Percentiles rank a stretch among this genome's conserved stretches.
These are phyloP conservation scores for Pyricularia grisea DNA, from an alignment of 2,329 filamentous ascomycete genomes.

Conservation along the genomic window DNA sequence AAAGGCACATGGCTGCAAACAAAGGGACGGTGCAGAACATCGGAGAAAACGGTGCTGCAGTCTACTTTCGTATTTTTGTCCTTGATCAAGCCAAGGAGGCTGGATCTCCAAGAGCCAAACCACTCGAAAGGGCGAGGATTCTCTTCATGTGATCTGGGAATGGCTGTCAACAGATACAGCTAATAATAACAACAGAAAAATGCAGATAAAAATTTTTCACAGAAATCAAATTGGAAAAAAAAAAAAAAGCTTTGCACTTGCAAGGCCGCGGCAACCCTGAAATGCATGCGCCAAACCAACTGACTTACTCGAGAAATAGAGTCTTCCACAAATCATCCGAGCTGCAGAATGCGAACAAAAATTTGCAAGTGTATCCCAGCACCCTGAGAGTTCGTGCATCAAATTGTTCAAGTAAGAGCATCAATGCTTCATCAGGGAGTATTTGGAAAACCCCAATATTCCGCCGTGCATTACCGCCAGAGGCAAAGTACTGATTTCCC, in stretches of 20 bases:
- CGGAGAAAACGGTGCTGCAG: constrained; percentile 77
- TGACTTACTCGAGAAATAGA: constrained; percentile 72
- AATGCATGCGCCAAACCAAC: neutral
- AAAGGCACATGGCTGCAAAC: constrained; percentile 73
- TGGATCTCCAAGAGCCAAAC: constrained; percentile 79
- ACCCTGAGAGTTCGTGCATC: constrained; percentile 51
- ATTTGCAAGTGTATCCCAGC: constrained; percentile 73
- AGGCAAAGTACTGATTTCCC: constrained; percentile 69
- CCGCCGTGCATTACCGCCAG: constrained; percentile 55
- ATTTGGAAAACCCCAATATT: constrained; percentile 55
- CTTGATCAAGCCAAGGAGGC: constrained; percentile 51
- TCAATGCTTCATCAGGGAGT: constrained; percentile 74
- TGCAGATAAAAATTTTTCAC: too few relatives aligned
- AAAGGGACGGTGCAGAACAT: constrained; percentile 83
- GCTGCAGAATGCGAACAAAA: constrained; percentile 74
- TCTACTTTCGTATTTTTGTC: constrained; percentile 48
- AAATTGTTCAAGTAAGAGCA: constrained; percentile 66
- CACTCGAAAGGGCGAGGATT: constrained; percentile 45
- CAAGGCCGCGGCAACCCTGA: neutral
- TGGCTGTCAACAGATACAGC: neutral
- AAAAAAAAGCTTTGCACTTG: neutral
- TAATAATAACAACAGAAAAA: neutral
- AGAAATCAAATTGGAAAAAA: too few relatives aligned
- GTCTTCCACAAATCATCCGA: constrained; percentile 85
- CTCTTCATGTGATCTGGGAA: constrained; percentile 19